Evolutionary conservation across 495 filamentous ascomycete species (phyloP).

Genomic region (Penicillium chermesinum): DNA sequence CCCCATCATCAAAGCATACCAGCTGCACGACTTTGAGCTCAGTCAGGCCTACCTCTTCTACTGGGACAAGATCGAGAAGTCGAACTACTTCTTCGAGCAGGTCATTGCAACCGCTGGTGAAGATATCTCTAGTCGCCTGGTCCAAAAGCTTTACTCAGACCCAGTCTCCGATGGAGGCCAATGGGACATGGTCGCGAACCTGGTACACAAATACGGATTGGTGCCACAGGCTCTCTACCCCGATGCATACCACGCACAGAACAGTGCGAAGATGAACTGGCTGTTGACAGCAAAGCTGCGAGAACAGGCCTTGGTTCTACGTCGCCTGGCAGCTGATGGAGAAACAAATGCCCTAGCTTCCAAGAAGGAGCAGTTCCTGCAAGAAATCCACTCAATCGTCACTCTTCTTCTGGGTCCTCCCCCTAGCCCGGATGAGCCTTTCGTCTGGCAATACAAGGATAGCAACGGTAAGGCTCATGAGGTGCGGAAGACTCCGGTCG

Average conservation of each 20-base stretch:
- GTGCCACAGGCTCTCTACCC: slow-evolving; percentile 76
- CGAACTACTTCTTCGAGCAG: slow-evolving; percentile 81
- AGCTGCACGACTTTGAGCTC: slow-evolving; percentile 72
- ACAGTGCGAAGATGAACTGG: slow-evolving; percentile 61
- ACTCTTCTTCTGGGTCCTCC: slow-evolving; percentile 75
- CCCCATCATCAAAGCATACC: slow-evolving; percentile 74
- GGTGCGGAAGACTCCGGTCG: slow-evolving; percentile 55
- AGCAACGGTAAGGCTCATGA: slow-evolving; percentile 55
- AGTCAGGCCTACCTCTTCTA: slow-evolving; percentile 88
- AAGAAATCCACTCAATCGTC: slow-evolving; percentile 71
- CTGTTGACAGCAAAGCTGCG: slow-evolving; percentile 83
- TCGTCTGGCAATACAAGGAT: slow-evolving; percentile 75
- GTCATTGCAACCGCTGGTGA: slow-evolving; percentile 66
- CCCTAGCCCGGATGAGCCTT: slow-evolving; percentile 57
- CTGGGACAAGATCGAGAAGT: slow-evolving; percentile 92
- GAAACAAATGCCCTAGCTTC: slow-evolving; percentile 29
- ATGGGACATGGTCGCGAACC: slow-evolving; percentile 88
- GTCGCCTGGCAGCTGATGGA: slow-evolving; percentile 36
- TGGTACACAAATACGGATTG: slow-evolving; percentile 80
- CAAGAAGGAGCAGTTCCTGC: slow-evolving; percentile 65
- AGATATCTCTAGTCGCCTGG: slow-evolving; percentile 61
- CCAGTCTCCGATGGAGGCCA: slow-evolving; percentile 81
- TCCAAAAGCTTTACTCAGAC: slow-evolving; percentile 58
- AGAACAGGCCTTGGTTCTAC: slow-evolving; percentile 66
- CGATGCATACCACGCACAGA: slow-evolving; percentile 69